These are phyloP conservation scores for Fusarium sp. DNA, from an alignment of 2,329 filamentous ascomycete genomes.

Conservation along the genomic window DNA sequence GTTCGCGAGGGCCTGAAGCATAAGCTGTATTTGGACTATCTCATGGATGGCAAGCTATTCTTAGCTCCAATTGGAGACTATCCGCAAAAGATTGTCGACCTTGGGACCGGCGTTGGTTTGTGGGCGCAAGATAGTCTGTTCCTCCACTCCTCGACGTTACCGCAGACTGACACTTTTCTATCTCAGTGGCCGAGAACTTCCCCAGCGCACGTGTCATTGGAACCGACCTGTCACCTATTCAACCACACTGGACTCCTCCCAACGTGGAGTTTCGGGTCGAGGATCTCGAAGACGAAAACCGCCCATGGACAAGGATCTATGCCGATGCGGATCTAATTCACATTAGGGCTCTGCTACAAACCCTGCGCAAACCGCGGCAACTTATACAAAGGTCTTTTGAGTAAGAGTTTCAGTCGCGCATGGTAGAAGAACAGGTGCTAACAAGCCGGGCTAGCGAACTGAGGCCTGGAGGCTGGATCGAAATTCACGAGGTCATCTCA, in stretches of 20 bases:
- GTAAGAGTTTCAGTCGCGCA: conserved; percentile 36
- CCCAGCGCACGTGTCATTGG: conserved; percentile 57
- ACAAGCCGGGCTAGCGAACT: conserved; percentile 43
- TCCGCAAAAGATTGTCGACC: conserved; percentile 59
- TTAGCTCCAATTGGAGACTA: conserved; percentile 54
- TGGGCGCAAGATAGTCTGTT: conserved; percentile 63
- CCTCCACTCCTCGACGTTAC: not conserved
- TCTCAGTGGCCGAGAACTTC: conserved; percentile 55
- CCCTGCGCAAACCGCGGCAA: conserved; percentile 59
- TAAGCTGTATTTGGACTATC: conserved; percentile 56
- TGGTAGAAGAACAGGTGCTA: conserved; percentile 6
- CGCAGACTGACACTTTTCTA: conserved; percentile 12
- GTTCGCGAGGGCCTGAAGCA: conserved; percentile 60
- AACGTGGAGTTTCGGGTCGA: conserved; percentile 62
- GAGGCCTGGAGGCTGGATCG: conserved; percentile 52
- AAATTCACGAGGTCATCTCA: conserved; percentile 50
- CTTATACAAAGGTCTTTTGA: conserved; percentile 58
- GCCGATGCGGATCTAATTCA: conserved; percentile 61
- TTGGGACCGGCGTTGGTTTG: conserved; percentile 60
- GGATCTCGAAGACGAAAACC: conserved; percentile 49
- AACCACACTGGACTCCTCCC: conserved; percentile 59
- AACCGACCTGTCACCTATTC: conserved; percentile 55
- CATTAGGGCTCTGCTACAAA: conserved; percentile 58
- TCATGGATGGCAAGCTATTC: conserved; percentile 54
- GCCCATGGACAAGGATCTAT: conserved; percentile 50